These are phyloP conservation scores for Tricholoma saponaceum DNA, from an alignment of 768 basidiomycete genomes.

Conservation along the genomic window DNA sequence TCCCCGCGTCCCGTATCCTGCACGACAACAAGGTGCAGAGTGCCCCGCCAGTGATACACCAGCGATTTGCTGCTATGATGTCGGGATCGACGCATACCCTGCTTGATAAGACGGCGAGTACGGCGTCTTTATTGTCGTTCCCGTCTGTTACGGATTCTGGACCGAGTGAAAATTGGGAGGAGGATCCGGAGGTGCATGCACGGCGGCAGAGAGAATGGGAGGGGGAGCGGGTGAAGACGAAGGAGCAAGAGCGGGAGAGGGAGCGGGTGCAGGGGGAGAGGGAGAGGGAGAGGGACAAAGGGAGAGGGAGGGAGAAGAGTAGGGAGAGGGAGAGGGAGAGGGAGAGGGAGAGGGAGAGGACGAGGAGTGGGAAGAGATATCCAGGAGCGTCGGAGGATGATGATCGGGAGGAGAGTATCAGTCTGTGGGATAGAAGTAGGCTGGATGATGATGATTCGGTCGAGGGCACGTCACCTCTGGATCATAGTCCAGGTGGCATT, in stretches of 20 bases:
- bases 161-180: conserved; percentile 38
- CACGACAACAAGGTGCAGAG: conserved; percentile 35
- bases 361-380: conserved; percentile 40
- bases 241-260: not conserved
- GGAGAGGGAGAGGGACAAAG: conserved; percentile 22
- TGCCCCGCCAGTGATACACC: conserved; percentile 41
- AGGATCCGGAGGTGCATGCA: conserved; percentile 20
- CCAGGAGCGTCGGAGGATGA: conserved; percentile 46
- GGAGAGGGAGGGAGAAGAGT: not conserved
- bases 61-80: conserved; percentile 22
- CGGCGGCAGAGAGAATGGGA: conserved; percentile 3
- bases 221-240: conserved; percentile 21
- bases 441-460: conserved; percentile 21
- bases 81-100: conserved; percentile 32
- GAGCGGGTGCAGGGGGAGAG: conserved; percentile 13
- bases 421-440: conserved; percentile 39
- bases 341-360: conserved; percentile 25
- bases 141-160: conserved; percentile 51
- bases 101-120: conserved; percentile 25
- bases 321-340: conserved; percentile 1
- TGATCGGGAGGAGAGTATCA: conserved; percentile 59
- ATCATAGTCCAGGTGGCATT: not conserved
- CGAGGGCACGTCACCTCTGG: not conserved
- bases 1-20: conserved; percentile 26
- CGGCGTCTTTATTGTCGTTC: conserved; percentile 41